Conservation (phyloP, 495 filamentous ascomycete genomes). For the Pyronema omphalodes region DNA sequence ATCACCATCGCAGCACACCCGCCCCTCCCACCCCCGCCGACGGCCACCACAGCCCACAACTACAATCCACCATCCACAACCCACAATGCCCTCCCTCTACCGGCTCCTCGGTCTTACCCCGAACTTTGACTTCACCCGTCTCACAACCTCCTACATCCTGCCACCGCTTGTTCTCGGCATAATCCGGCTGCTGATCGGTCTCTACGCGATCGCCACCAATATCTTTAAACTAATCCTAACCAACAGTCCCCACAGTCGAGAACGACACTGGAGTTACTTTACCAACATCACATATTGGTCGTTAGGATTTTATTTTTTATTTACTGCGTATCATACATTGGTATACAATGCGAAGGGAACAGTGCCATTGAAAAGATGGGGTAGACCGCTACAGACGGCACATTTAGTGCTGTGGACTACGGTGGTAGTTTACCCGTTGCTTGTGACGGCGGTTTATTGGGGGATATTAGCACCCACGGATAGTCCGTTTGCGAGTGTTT, state of each 20-base stretch:
- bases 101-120: conserved; percentile 2
- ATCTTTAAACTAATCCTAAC: conserved; percentile 42
- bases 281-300: conserved; percentile 67
- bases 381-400: conserved; percentile 40
- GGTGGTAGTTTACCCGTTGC: conserved; percentile 48
- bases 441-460: conserved; percentile 51
- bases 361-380: conserved; percentile 39
- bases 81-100: not conserved
- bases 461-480: conserved; percentile 32
- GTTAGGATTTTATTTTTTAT: conserved; percentile 54
- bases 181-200: conserved; percentile 39
- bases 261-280: conserved; percentile 55
- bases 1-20: too few relatives aligned
- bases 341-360: conserved; percentile 40
- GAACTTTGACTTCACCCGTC: conserved; percentile 40
- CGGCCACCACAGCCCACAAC: too few relatives aligned
- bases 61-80: too few relatives aligned
- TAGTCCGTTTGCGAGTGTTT: conserved; percentile 33
- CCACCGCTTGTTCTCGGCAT: conserved; percentile 41
- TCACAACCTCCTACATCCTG: conserved; percentile 60
- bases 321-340: conserved; percentile 45
- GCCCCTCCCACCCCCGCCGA: too few relatives aligned
- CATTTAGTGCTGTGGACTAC: conserved; percentile 50
- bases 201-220: conserved; percentile 55
- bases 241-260: conserved; percentile 25